Evolutionary conservation across 768 basidiomycete genomes (phyloP), one percentile per base, ranked within the genome.

Genomic region (Kondoa malvinella): DNA sequence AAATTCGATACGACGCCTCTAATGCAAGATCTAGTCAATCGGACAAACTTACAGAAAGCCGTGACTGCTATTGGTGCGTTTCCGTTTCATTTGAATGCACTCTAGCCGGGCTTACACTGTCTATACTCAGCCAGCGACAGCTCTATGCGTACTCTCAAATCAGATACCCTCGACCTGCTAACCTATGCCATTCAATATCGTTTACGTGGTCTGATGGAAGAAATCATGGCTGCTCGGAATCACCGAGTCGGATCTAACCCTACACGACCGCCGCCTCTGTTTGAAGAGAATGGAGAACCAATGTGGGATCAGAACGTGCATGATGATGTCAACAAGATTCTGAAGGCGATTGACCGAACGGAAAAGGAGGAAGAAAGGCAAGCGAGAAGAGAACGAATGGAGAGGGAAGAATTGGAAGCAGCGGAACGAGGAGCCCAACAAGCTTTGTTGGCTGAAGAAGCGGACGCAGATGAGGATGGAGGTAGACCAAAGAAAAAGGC

Each of bases 401-500:
- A 30, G 34, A 57, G 69, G 21, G 69, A 69, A 57, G 31, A 60
- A n/a, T 34, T 33, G 3, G 69, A 69, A 34, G 58, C 60, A n/a
- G 59, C 56, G 60, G 69, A 67, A 57, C 25, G 40, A 31, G 69
- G 59, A 30, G 56, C 57, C 32, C 34, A 61, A 31, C 40, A 50
- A 50, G 40, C 40, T 50, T 50, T 50, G 40, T 8, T 21, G 21
- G 40, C 40, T 8, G 69, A 67, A 50, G 61, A 29, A 25, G 67
- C 65, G 58, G 69, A 69, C 29, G 34, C 30, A 17, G 69, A 63
- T 3, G 62, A 58, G 31, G 50, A 58, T 21, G 25, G 31, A 17
- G 34, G 33, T 14, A 57, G 58, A 58, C 31, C 67, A 34, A 81
- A 81, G 57, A 85, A 86, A 78, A 88, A 87, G 79, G 88, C 88